These are phyloP conservation scores for Mortierella sp. DNA, from an alignment of 371 early-diverging fungal species.

Conservation along the genomic window DNA sequence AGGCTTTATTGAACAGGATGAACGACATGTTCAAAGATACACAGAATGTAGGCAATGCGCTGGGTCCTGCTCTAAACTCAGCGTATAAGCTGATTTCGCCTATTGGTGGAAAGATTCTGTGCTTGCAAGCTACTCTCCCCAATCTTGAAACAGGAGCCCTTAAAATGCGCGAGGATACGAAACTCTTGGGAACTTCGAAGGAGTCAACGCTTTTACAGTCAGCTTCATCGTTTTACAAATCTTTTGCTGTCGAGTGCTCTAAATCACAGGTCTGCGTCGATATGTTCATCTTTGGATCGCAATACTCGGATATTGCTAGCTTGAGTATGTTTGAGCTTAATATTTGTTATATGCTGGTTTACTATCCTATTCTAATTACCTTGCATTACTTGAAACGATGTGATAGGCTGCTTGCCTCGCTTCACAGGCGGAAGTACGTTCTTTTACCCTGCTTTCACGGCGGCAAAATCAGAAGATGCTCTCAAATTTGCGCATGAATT, in stretches of 20 bases:
- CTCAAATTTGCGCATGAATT: constrained; percentile 93
- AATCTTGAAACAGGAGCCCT: constrained; percentile 85
- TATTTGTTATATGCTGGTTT: no score
- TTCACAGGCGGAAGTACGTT: constrained; percentile 96
- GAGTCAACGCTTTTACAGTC: constrained; percentile 90
- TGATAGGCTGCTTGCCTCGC: constrained; percentile 18
- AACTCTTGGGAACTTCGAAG: constrained; percentile 87
- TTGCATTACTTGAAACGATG: neutral
- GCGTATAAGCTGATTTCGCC: constrained; percentile 85
- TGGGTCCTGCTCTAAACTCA: constrained; percentile 90
- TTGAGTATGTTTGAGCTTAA: constrained; percentile 64
- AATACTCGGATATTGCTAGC: constrained; percentile 95
- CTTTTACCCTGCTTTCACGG: constrained; percentile 97
- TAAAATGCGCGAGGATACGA: constrained; percentile 88
- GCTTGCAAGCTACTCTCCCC: constrained; percentile 87
- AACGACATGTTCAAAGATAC: constrained; percentile 89
- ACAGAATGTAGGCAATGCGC: constrained; percentile 78
- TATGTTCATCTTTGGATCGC: constrained; percentile 92
- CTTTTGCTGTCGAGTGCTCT: constrained; percentile 93
- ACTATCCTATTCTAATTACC: neutral
- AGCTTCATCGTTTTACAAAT: constrained; percentile 92
- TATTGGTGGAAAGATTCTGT: constrained; percentile 93
- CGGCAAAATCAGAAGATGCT: constrained; percentile 87
- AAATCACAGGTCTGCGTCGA: constrained; percentile 94
- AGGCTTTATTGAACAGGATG: constrained; percentile 79